Base-by-base conservation (phyloP, 306 rosid genomes). In the Dalbergia oliveri region DNA sequence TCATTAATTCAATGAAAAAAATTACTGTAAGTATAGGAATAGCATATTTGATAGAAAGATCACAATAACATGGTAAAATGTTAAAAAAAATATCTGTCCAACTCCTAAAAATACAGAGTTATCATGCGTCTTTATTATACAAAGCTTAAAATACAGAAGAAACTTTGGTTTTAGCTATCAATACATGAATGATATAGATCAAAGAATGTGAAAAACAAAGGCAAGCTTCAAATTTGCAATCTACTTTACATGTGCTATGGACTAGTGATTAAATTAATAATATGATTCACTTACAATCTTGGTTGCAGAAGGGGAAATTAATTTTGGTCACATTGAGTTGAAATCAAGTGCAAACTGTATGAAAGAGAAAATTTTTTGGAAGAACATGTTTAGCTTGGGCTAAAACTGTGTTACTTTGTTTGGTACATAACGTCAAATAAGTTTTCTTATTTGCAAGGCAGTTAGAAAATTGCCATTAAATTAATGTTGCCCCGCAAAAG, bases 41-140 rank as follows among this genome's bases (percentile, higher is more conserved):
- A 16, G 6, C 41, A 77, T 33, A 63, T 49, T 33, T 60, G 12
- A 73, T 45, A 45, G 56, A 49, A 68, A 60, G 58, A 37, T 4
- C 18, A 18, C n/a, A 19, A 35, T 21, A 69, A 39, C 18, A 11
- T 9, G 56, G 19, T 16, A 11, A 0, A 67, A 67, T 37, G 41
- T 37, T 37, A 37, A 11, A 39, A 31, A 60, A 37, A 12, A 5
- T 1, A 35, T 51, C 9, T n/a, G 60, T 34, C 11, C 43, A 65
- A 16, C 59, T 21, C 45, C 57, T 35, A 23, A 44, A 34, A 4
- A 89, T 74, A 61, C 8, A 69, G 71, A 90, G 86, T 66, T 11
- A 59, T 58, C 47, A 56, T 69, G 45, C 37, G 60, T 26, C 8
- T 82, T 82, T 68, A 59, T 26, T 11, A 74, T 0, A n/a, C 16